Evolutionary conservation across 352 stramenopile species (phyloP).

Genomic region (Phytophthora pistaciae): DNA sequence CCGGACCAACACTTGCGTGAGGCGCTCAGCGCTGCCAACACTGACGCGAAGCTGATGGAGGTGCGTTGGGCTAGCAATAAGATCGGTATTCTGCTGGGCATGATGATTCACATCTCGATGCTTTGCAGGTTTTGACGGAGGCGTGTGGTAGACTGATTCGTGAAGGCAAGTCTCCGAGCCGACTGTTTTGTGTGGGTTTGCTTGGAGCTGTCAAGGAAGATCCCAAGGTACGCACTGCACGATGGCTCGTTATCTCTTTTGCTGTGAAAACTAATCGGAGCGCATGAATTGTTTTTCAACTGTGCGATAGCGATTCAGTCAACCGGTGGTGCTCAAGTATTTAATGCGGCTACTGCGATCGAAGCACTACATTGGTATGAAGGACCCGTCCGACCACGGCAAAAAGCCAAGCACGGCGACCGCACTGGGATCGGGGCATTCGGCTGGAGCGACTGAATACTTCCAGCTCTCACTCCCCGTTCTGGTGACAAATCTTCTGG

Average conservation of each 20-base stretch:
- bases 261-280: background rate
- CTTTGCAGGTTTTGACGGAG: constrained; percentile 55
- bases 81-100: background rate
- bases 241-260: background rate
- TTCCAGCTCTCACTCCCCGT: constrained; percentile 74
- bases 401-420: constrained; percentile 36
- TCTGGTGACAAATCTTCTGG: constrained; percentile 75
- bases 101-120: background rate
- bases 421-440: constrained; percentile 29
- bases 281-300: background rate
- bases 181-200: constrained; percentile 68
- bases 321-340: constrained; percentile 78
- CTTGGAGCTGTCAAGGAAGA: constrained; percentile 69
- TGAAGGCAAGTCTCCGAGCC: constrained; percentile 61
- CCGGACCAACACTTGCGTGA: constrained; percentile 66
- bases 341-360: constrained; percentile 80
- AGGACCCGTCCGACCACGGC: constrained; percentile 42
- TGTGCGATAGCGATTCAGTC: constrained; percentile 52
- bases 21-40: constrained; percentile 40
- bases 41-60: constrained; percentile 64
- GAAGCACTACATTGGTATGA: constrained; percentile 76
- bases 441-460: constrained; percentile 36
- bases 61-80: constrained; percentile 20
- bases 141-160: constrained; percentile 63
- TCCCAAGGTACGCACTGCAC: constrained; percentile 34